Evolutionary conservation across 495 filamentous ascomycete species (phyloP).

Genomic region (Penicillium cosmopolitanum): DNA sequence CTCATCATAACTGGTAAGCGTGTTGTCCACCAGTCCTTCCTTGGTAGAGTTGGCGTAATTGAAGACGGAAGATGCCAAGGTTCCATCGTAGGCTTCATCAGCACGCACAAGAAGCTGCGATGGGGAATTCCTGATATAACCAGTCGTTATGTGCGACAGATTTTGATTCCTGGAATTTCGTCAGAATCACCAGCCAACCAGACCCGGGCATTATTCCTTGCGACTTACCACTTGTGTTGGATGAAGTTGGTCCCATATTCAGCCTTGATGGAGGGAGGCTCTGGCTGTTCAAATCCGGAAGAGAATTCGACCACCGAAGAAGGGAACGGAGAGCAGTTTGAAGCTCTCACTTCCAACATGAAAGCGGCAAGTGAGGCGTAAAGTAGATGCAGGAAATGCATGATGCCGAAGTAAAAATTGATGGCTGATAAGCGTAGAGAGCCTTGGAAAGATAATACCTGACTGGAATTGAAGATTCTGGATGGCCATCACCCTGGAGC

Average conservation of each 20-base stretch:
- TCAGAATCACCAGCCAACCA: constrained; percentile 1
- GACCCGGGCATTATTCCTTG: not conserved
- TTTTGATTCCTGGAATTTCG: constrained; percentile 30
- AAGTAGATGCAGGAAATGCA: not conserved
- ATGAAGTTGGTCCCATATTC: constrained; percentile 32
- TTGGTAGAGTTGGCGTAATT: constrained; percentile 33
- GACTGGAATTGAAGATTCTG: no score
- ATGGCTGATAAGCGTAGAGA: no score
- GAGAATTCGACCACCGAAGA: constrained; percentile 27
- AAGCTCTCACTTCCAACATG: not conserved
- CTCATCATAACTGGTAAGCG: constrained; percentile 20
- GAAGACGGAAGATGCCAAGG: constrained; percentile 32
- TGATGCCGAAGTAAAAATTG: not conserved
- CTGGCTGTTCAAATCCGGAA: constrained; percentile 28
- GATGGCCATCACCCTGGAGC: no score
- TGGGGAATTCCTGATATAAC: constrained; percentile 35
- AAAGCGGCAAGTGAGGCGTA: not conserved
- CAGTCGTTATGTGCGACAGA: constrained; percentile 34
- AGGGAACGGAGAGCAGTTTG: constrained; percentile 12
- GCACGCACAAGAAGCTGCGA: constrained; percentile 25
- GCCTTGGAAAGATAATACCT: no score
- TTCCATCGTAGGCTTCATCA: constrained; percentile 31
- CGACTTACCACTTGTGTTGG: constrained; percentile 34
- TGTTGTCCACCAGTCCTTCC: constrained; percentile 34
- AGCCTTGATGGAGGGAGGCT: constrained; percentile 30